A percentile compares a stretch with the other conserved stretches of the same genome.
phyloP scores from a whole-genome alignment of 257 asterid species.

The Fraxinus quadrangulata region DNA sequence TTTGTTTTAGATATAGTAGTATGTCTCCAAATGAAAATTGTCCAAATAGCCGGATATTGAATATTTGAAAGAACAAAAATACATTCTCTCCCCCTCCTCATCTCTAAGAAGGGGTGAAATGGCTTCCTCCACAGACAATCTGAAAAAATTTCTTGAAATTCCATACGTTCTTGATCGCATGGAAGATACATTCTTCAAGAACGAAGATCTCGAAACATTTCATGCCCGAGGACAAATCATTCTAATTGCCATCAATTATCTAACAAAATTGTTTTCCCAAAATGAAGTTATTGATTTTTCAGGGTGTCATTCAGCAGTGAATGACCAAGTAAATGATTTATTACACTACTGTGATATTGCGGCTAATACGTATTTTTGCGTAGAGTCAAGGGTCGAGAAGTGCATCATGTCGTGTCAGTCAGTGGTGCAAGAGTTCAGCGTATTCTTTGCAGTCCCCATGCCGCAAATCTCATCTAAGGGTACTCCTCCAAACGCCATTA shows the following conservation, averaged over 20 bases:
- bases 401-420: no score
- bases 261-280: background rate
- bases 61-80: no score
- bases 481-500: background rate
- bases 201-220: background rate
- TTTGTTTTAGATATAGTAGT: no score
- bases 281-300: background rate
- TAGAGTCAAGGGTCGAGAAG: no score
- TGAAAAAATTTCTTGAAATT: background rate
- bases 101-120: background rate
- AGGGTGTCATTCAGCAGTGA: background rate
- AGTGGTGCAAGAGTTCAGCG: background rate
- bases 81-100: background rate
- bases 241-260: background rate
- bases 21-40: no score
- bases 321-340: background rate
- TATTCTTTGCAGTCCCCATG: background rate
- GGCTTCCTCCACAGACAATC: background rate
- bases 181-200: background rate
- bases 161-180: background rate
- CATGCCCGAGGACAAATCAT: background rate
- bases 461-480: background rate
- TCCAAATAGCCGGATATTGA: no score
- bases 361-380: no score
- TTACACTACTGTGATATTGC: no score